Evolutionary conservation across 768 basidiomycete species (phyloP).

Genomic region (Boletellus emodensis): DNA sequence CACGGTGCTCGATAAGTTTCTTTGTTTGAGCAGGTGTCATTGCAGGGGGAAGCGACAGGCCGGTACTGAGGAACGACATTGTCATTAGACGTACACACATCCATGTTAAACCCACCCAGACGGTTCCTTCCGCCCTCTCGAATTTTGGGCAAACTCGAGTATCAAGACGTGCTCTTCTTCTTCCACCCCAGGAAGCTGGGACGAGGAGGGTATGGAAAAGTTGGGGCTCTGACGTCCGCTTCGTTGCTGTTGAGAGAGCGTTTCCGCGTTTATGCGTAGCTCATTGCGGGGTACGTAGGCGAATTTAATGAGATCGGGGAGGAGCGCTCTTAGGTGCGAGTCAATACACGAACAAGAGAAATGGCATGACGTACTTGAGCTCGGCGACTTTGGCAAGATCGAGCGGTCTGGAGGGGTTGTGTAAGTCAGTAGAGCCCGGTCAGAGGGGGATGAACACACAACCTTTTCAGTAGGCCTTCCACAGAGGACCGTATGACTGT

Average conservation of each 20-base stretch:
- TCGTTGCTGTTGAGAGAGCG: slow-evolving; percentile 16
- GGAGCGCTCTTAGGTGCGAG: slow-evolving; percentile 52
- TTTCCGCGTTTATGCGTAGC: slow-evolving; percentile 49
- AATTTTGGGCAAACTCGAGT: slow-evolving; percentile 49
- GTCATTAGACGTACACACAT: background rate
- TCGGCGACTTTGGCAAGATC: slow-evolving; percentile 77
- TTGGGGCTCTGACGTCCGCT: slow-evolving; percentile 40
- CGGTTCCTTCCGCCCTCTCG: slow-evolving; percentile 30
- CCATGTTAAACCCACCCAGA: slow-evolving; percentile 20
- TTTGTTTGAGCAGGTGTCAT: slow-evolving; percentile 57
- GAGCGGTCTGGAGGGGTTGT: slow-evolving; percentile 52
- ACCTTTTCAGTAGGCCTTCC: slow-evolving; percentile 76
- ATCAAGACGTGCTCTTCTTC: slow-evolving; percentile 48
- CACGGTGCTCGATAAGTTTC: slow-evolving; percentile 68
- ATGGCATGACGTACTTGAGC: slow-evolving; percentile 54
- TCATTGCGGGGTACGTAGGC: slow-evolving; percentile 71
- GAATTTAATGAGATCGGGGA: slow-evolving; percentile 78
- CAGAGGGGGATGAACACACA: slow-evolving; percentile 5
- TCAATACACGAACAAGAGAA: background rate
- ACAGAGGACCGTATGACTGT: slow-evolving; percentile 72
- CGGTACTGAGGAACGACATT: slow-evolving; percentile 11
- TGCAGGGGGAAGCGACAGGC: slow-evolving; percentile 27
- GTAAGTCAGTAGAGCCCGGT: background rate
- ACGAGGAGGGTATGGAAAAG: slow-evolving; percentile 31
- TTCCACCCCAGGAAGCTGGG: slow-evolving; percentile 23